Evolutionary conservation across 139 green algal genomes (phyloP), one percentile per base, ranked within the genome.

Genomic region (Tetraselmis striata): DNA sequence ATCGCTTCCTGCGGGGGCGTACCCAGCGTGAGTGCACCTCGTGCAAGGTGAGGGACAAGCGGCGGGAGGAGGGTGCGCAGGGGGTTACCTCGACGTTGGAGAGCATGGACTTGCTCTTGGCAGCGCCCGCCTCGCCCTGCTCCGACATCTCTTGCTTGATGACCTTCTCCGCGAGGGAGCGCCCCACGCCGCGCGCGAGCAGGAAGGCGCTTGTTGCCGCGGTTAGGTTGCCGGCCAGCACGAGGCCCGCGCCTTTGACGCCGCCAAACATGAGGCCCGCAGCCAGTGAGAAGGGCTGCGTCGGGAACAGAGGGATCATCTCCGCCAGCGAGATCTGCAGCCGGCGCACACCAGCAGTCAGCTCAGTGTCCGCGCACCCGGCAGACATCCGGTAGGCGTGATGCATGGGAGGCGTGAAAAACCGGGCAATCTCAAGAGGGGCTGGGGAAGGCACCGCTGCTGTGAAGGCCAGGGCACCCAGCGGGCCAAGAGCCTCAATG

Each of bases 301-400:
- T 97, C 1, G 94, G 94, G 32, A 97, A 92, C 22, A 97, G 85
- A 1, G 94, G 94, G 18, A 97, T 89, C 86, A 94, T 92, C 89
- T 97, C 93, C 26, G 79, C 83, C 0, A 88, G n/a, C 77, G 90
- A 90, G 0, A 80, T 80, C 27, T 67, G 45, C 45, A 67, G 45
- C 45, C 45, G 45, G 45, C 45, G 45, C 5, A 67, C 45, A 67
- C n/a, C n/a, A n/a, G n/a, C n/a, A n/a, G n/a, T n/a, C n/a, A n/a
- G n/a, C n/a, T n/a, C n/a, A n/a, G n/a, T n/a, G n/a, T n/a, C n/a
- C n/a, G n/a, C n/a, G n/a, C n/a, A n/a, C n/a, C n/a, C n/a, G n/a
- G n/a, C n/a, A n/a, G n/a, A n/a, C n/a, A n/a, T n/a, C n/a, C n/a
- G n/a, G n/a, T n/a, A n/a, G n/a, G n/a, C n/a, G n/a, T n/a, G n/a